Base-by-base conservation (phyloP, 768 basidiomycete species). In the Pisolithus microcarpus region DNA sequence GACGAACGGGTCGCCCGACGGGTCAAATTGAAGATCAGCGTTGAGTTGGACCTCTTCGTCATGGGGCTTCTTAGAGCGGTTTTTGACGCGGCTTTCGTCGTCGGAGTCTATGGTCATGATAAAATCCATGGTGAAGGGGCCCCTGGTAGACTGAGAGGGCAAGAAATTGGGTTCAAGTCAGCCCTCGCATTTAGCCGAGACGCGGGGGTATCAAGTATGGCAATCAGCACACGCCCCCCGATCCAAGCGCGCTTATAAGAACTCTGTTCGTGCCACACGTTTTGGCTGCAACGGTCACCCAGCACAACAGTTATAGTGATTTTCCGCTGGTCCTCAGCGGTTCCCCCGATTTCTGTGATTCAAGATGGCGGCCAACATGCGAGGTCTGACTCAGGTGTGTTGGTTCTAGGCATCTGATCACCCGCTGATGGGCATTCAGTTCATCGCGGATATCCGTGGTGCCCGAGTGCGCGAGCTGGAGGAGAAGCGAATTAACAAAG, bases 401-500 rank as follows among this genome's bases (percentile, higher is more conserved):
- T 44, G 42, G 10, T 3, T 11, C 19, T 36, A 21, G 23, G 48
- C 43, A 26, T 31, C 30, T 45, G 28, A 26, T 30, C 7, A 15
- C 43, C 44, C 34, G 18, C 36, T 38, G 39, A 42, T 49, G 48
- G 5, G 38, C 46, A 48, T 50, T 3, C 55, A 96, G 93, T 96
- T 98, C 78, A 99, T 99, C 67, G 94, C 95, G 66, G 96, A 99
- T 70, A 90, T 99, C 62, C 87, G 96, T 51, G 93, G 96, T 46
- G 95, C 95, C 46, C 77, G 95, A 52, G 94, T 98, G 19, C 82
- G 95, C 49, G 96, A 99, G 68, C 72, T 98, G 48, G 96, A 99
- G 65, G 95, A 98, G 77, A 98, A 97, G 72, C 76, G 96, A 50
- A 96, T 99, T 60, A 99, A 99, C 73, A 94, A 97, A 70, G 96